Evolutionary conservation across 1,284 basidiomycete species (phyloP), one percentile per base, ranked within the genome.

Genomic region (Ustanciosporium gigantosporum): DNA sequence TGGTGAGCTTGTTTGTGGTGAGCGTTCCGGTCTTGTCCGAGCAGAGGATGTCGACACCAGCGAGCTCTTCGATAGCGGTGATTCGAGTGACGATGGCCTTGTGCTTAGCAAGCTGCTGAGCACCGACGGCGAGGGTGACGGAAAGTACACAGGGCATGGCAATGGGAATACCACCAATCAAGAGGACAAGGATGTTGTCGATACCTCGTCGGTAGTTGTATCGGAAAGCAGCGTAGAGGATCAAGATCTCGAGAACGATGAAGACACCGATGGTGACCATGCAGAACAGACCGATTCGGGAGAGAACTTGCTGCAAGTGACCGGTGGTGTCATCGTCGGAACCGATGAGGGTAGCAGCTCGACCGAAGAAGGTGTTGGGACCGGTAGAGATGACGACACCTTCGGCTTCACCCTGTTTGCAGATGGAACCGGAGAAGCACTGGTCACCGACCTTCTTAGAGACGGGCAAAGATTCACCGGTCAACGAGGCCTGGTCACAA

Each of bases 141-240:
- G 93, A 97, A 0, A 93, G 95, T 24, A 97, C 94, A 64, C 97
- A 95, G 0, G 94, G 94, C 24, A 97, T 80, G 25, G 94, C 94
- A 80, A 97, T 94, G 1, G 93, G 93, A 62, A 97, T 97, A 37
- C 93, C 93, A 82, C 93, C 93, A 66, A 97, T 96, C 84, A 97
- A 92, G 37, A 98, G 93, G 36, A 98, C 88, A 0, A 95, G 98
- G 76, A 99, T 91, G 23, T 98, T 82, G 79, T 98, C 95, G 46
- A 77, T 77, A 51, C 91, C 91, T 66, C 87, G 87, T 77, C 92
- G 90, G 83, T 97, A 97, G 3, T 23, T 23, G 62, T 69, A 66
- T 32, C 56, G 59, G 58, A 66, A 66, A 38, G 50, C 61, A 14
- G 93, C 97, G 77, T 97, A 97, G 92, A 97, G 96, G 43, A 95